These are phyloP conservation scores for Pneumocystis oryctolagi DNA, from an alignment of 1,139 yeast genomes.

Conservation along the genomic window DNA sequence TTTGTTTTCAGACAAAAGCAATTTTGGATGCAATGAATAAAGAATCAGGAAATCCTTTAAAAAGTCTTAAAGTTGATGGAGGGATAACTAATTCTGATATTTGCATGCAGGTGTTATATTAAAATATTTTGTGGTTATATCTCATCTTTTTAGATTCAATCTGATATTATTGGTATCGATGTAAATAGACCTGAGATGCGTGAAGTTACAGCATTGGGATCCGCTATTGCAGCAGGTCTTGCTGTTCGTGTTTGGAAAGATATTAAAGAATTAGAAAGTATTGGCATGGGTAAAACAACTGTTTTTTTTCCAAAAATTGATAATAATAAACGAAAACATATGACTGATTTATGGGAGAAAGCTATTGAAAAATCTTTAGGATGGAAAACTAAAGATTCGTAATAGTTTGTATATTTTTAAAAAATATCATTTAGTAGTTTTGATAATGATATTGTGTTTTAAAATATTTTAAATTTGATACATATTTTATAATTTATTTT, in stretches of 20 bases:
- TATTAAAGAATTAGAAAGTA: conserved; percentile 44
- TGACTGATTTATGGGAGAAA: conserved; percentile 67
- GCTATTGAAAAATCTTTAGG: conserved; percentile 66
- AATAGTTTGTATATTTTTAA: neutral
- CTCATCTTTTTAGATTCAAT: conserved; percentile 40
- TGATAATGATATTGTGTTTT: neutral
- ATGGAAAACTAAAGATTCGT: conserved; percentile 32
- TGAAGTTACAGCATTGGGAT: conserved; percentile 92
- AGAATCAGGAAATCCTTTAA: conserved; percentile 49
- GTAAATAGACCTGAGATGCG: conserved; percentile 68
- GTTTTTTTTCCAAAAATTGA: conserved; percentile 47
- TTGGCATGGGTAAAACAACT: conserved; percentile 27
- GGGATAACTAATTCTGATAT: conserved; percentile 90
- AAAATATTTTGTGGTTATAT: neutral
- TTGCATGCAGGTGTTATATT: conserved; percentile 52
- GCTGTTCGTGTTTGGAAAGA: conserved; percentile 65
- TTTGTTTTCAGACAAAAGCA: conserved; percentile 85
- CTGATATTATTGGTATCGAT: conserved; percentile 73
- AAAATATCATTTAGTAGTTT: no score
- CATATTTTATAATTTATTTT: no score
- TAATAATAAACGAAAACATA: conserved; percentile 45
- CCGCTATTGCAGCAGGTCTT: conserved; percentile 90
- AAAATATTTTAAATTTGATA: neutral
- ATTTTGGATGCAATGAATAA: conserved; percentile 79
- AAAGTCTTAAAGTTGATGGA: conserved; percentile 63